Base-by-base conservation (phyloP, 2,329 filamentous ascomycete species). In the Penicillium sp. region DNA sequence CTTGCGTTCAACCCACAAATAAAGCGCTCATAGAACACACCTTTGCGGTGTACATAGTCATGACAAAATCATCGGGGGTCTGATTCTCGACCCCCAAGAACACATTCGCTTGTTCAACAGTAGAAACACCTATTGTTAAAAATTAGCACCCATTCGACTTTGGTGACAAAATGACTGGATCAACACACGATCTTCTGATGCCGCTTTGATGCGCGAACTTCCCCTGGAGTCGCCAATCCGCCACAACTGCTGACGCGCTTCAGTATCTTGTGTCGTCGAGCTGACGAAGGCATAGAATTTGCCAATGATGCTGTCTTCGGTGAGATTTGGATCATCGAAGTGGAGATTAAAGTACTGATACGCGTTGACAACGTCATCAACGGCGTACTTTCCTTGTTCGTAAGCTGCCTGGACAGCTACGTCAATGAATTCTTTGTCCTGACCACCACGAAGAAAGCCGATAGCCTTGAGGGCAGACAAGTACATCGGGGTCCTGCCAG, bases 401-500 rank as follows among this genome's bases (percentile, higher is more conserved):
- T 76, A 77, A 35, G 83, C 75, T 45, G 76, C 71, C 7, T 75
- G 75, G 22, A 82, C 77, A 60, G 81, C 78, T 31, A 74, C 73
- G 37, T 79, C 70, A n/a, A 88, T 74, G 7, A 72, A 63, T 37
- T 79, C 75, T 61, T 77, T 82, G 31, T 74, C 68, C 40, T 64
- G 53, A 2, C 64, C 63, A 24, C 60, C 63, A 46, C 82, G 72
- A 17, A 77, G 75, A 22, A 70, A 69, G 15, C 78, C 77, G 46
- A 87, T 77, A 41, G 75, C 71, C 56, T 77, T 74, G n/a, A 88
- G 70, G 58, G 80, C 84, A 64, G 83, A 77, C 52, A 86, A 75
- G 62, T 86, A 87, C 61, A 81, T 80, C 2, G 81, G 67, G 17
- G 71, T 69, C 52, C 79, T 77, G 19, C 59, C 55, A 19, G 75